A percentile compares a stretch with the other conserved stretches of the same genome.
Evolutionary conservation across 2,329 filamentous ascomycete genomes (phyloP).

Genomic region (Talaromyces rugulosus): DNA sequence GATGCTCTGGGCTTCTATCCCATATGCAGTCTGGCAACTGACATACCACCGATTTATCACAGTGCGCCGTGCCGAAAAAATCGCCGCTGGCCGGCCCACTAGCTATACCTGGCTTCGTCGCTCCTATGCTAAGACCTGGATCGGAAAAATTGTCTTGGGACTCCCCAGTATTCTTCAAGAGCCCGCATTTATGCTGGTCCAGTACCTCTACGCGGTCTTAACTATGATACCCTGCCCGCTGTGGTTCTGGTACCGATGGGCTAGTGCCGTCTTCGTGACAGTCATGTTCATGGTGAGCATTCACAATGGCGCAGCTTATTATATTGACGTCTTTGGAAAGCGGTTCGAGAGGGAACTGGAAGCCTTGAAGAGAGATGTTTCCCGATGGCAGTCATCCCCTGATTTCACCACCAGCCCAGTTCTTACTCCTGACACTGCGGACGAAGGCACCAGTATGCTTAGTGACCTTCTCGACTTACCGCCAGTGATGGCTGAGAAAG

Average conservation of each 20-base stretch:
- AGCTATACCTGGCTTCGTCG: slow-evolving; percentile 95
- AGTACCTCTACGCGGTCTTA: slow-evolving; percentile 82
- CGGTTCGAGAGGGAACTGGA: slow-evolving; percentile 96
- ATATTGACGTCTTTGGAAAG: slow-evolving; percentile 96
- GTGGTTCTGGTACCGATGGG: slow-evolving; percentile 88
- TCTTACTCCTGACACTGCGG: slow-evolving; percentile 22
- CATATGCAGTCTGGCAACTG: slow-evolving; percentile 90
- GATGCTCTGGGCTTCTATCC: slow-evolving; percentile 90
- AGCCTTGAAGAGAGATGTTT: slow-evolving; percentile 79
- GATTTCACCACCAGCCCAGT: slow-evolving; percentile 29
- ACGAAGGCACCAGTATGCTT: slow-evolving; percentile 18
- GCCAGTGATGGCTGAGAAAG: slow-evolving; percentile 19
- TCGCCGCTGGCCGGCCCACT: slow-evolving; percentile 88
- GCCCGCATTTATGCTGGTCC: slow-evolving; percentile 90
- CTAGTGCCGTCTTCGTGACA: slow-evolving; percentile 71
- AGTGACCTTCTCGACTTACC: slow-evolving; percentile 16
- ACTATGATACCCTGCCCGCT: slow-evolving; percentile 94
- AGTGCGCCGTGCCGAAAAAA: slow-evolving; percentile 89
- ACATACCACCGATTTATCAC: slow-evolving; percentile 93
- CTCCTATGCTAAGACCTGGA: slow-evolving; percentile 84
- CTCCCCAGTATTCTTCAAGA: slow-evolving; percentile 76
- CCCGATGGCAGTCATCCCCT: slow-evolving; percentile 67
- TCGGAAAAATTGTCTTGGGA: slow-evolving; percentile 78
- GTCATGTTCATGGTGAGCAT: slow-evolving; percentile 90
- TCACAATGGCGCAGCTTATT: slow-evolving; percentile 95